Conservation (phyloP, 106 monocot genomes). For the Platanthera zijinensis region DNA sequence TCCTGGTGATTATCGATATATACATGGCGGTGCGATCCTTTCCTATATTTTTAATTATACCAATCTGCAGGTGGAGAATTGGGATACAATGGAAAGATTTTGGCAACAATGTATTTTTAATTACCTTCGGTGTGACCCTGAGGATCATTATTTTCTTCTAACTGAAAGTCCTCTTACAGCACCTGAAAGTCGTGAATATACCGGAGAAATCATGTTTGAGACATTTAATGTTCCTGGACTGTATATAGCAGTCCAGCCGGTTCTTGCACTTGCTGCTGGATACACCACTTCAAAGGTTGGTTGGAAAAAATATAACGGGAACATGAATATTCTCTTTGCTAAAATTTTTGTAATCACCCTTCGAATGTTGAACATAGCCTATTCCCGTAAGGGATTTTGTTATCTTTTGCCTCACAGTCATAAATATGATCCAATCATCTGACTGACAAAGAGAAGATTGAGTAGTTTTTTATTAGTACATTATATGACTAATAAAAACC, state of each 20-base stretch:
- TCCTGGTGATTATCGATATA: background rate
- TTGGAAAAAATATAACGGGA: slow-evolving; percentile 1
- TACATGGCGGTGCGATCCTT: background rate
- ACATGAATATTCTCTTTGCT: background rate
- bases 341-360: background rate
- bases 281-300: slow-evolving; percentile 68
- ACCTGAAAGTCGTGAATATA: slow-evolving; percentile 84
- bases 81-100: slow-evolving; percentile 94
- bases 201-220: slow-evolving; percentile 92
- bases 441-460: background rate
- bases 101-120: slow-evolving; percentile 91
- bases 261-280: slow-evolving; percentile 85
- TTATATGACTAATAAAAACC: too few species aligned
- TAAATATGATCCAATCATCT: background rate
- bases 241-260: slow-evolving; percentile 84
- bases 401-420: background rate
- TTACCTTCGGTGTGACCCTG: slow-evolving; percentile 83
- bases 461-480: background rate
- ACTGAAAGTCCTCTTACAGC: slow-evolving; percentile 79
- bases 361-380: background rate
- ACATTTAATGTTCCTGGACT: slow-evolving; percentile 90
- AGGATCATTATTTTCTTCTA: slow-evolving; percentile 86
- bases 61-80: slow-evolving; percentile 62
- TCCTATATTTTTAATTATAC: background rate
- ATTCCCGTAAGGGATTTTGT: background rate